Conservation (phyloP, 208 protist species). For the Trypanosoma mega region DNA sequence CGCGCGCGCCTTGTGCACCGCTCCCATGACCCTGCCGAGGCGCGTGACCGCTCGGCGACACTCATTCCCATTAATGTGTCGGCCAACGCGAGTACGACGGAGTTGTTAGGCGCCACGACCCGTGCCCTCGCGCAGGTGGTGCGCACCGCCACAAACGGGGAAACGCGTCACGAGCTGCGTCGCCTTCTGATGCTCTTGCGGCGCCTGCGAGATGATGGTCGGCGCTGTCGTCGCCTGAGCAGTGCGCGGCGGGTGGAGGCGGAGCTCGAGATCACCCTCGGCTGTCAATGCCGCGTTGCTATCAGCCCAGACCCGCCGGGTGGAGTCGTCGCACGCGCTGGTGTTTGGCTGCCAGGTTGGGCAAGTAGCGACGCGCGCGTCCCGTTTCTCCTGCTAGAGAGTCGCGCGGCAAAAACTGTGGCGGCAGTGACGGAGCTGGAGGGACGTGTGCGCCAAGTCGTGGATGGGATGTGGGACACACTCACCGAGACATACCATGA, state of each 20-base stretch:
- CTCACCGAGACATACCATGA: no score
- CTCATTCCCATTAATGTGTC: no score
- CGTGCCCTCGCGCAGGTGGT: conserved; percentile 20
- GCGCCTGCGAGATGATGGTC: conserved; percentile 4
- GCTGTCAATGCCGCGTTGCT: conserved; percentile 29
- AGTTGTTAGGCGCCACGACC: conserved; percentile 24
- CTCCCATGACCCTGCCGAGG: neutral
- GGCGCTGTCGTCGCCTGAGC: conserved; percentile 17
- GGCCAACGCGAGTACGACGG: no score
- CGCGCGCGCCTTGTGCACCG: conserved; percentile 13
- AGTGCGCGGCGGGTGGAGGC: conserved; percentile 26
- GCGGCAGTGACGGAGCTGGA: conserved; percentile 8
- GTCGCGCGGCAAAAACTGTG: conserved; percentile 11
- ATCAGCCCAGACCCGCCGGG: conserved; percentile 7
- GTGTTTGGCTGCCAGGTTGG: conserved; percentile 22
- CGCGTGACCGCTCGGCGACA: conserved; percentile 1
- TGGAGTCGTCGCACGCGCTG: conserved; percentile 17
- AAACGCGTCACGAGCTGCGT: conserved; percentile 13
- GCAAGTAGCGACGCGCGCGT: conserved; percentile 1
- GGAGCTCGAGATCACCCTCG: conserved; percentile 21
- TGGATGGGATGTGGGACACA: conserved; percentile 22
- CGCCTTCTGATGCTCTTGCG: conserved; percentile 17
- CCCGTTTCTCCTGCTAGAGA: conserved; percentile 15
- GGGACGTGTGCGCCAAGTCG: neutral
- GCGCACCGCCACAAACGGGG: conserved; percentile 10